Evolutionary conservation across 2,329 filamentous ascomycete species (phyloP).

Genomic region (Fusarium verticillioides): DNA sequence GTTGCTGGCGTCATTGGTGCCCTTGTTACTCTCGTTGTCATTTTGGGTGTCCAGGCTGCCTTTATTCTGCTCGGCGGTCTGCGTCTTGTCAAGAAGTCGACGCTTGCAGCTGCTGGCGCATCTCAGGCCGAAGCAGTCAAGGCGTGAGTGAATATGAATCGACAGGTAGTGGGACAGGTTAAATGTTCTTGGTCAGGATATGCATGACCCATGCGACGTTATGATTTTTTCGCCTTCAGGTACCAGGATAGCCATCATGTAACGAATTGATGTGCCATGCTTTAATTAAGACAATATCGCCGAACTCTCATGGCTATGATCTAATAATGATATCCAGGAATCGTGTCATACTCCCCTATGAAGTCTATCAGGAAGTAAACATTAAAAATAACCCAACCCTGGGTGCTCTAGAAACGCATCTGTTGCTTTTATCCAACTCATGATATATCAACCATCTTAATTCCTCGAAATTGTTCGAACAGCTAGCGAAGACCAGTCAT

Average conservation of each 20-base stretch:
- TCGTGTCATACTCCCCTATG: not conserved
- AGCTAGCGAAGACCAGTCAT: constrained; percentile 46
- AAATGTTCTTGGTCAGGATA: not conserved
- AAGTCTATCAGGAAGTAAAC: not conserved
- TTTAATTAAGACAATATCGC: not conserved
- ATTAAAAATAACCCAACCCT: constrained; percentile 9
- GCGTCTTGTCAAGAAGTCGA: constrained; percentile 61
- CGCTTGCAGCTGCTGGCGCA: constrained; percentile 36
- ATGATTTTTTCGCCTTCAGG: constrained; percentile 9
- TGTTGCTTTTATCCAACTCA: not conserved
- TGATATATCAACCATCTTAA: constrained; percentile 31
- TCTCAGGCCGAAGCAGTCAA: constrained; percentile 34
- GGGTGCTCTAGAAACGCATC: not conserved
- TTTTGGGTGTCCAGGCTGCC: constrained; percentile 58
- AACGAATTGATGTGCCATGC: not conserved
- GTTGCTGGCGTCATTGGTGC: constrained; percentile 88
- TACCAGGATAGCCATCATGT: not conserved
- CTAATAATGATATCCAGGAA: not conserved
- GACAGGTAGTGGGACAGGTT: no score
- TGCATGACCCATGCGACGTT: not conserved
- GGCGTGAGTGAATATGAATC: constrained; percentile 32
- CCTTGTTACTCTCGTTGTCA: constrained; percentile 66
- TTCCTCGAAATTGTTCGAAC: not conserved
- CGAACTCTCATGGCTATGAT: not conserved
- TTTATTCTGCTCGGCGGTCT: constrained; percentile 57